Evolutionary conservation across 768 basidiomycete genomes (phyloP), one percentile per base, ranked within the genome.

Genomic region (Suillus subalutaceus): DNA sequence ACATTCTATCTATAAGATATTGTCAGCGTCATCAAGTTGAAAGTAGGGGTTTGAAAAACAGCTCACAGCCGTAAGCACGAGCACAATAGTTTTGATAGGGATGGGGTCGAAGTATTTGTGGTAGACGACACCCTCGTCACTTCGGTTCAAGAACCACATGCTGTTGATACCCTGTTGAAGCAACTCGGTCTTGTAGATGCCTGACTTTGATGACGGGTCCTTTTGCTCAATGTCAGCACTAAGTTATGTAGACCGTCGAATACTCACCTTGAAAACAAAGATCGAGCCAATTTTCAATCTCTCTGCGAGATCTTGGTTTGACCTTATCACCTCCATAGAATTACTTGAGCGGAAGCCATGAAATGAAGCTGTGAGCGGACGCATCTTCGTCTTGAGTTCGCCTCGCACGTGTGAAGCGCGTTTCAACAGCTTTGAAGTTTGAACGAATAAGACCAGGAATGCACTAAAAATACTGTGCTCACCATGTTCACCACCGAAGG

Each of bases 311-410:
- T 48, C 46, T 48, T 3, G 4, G 46, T 48, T 48, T 48, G 46
- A 48, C 46, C 46, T 48, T 48, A 48, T 48, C 46, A 48, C 46
- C 26, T 60, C 53, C 35, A 26, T 43, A 38, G 43, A 48, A 26
- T 50, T 46, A 13, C 56, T 43, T 26, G 63, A 8, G 6, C 3
- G 38, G 57, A 67, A 67, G 12, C 46, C 56, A 26, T 37, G 53
- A 50, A 65, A 67, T 7, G 57, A n/a, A 16, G 26, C 35, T 2
- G 37, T 58, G 18, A 64, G 63, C 1, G 23, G 15, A 38, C 32
- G 37, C 35, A 60, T 30, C 58, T 67, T 67, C 15, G 12, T 67
- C 37, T 67, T 67, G 64, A 67, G 66, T 35, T 67, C 66, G 2
- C 56, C 48, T 16, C 44, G 18, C 44, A 67, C 48, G 2, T 67